A percentile compares a stretch with the other conserved stretches of the same genome.
Evolutionary conservation across 768 basidiomycete species (phyloP).

Genomic region (Lyophyllum semitale): DNA sequence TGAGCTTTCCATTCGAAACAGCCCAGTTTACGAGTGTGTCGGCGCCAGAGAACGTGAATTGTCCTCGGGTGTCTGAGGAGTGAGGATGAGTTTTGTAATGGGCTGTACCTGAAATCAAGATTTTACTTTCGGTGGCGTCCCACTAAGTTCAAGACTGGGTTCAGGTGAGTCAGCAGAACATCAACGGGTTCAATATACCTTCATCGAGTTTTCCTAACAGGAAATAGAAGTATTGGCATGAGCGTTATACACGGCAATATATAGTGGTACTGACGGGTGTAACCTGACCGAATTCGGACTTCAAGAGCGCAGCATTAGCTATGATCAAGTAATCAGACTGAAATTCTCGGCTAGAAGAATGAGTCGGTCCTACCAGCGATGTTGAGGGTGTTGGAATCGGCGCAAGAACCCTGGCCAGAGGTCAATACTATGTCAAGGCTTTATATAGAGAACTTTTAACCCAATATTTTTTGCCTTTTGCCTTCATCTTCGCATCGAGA

Average conservation of each 20-base stretch:
- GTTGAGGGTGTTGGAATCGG: conserved; percentile 30
- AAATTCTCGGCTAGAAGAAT: neutral
- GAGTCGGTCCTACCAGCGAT: conserved; percentile 24
- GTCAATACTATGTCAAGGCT: neutral
- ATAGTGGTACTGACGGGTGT: conserved; percentile 28
- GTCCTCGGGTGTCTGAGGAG: conserved; percentile 23
- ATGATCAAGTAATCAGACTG: neutral
- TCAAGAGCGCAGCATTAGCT: conserved; percentile 34
- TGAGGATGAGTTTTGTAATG: neutral
- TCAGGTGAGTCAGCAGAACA: neutral
- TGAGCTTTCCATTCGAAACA: conserved; percentile 37
- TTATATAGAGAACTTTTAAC: conserved; percentile 7
- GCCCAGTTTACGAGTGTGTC: conserved; percentile 46
- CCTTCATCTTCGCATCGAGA: conserved; percentile 23
- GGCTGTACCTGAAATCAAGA: neutral
- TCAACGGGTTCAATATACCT: conserved; percentile 18
- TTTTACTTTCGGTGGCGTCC: conserved; percentile 38
- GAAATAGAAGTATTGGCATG: neutral
- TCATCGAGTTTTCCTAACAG: conserved; percentile 24
- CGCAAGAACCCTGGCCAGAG: conserved; percentile 28
- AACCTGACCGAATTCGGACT: conserved; percentile 38
- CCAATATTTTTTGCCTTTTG: conserved; percentile 31
- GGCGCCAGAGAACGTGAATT: conserved; percentile 31
- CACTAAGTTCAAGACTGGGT: conserved; percentile 20
- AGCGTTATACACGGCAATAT: neutral